Conservation (phyloP, 371 early-diverging fungal species). For the Lichtheimia ramosa region DNA sequence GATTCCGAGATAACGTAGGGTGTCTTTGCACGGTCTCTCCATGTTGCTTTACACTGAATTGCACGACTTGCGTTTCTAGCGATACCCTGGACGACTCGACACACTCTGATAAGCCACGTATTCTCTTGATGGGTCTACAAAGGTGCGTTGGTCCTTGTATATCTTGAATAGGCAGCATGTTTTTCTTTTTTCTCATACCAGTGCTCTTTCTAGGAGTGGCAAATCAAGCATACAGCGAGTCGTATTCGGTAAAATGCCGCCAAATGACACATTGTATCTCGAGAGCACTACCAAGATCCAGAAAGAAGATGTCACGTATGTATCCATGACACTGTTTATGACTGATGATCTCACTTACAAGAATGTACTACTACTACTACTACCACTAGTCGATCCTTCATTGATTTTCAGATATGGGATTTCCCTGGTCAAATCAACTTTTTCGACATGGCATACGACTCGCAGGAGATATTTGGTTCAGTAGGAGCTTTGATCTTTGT, state of each 20-base stretch:
- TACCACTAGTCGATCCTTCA: conserved; percentile 69
- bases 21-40: background rate
- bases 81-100: conserved; percentile 40
- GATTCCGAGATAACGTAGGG: conserved; percentile 25
- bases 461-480: conserved; percentile 74
- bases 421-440: conserved; percentile 92
- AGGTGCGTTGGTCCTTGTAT: conserved; percentile 42
- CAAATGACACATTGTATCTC: conserved; percentile 91
- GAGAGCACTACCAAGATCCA: conserved; percentile 83
- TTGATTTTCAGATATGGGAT: conserved; percentile 92
- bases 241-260: conserved; percentile 90
- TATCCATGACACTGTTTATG: background rate
- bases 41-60: background rate
- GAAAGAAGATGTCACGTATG: conserved; percentile 76
- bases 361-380: no score
- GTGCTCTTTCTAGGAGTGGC: conserved; percentile 70
- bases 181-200: background rate
- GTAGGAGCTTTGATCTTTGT: conserved; percentile 89
- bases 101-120: conserved; percentile 53
- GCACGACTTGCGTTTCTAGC: conserved; percentile 10
- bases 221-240: conserved; percentile 92
- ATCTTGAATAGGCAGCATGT: background rate
- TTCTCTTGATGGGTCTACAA: conserved; percentile 70
- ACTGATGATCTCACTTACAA: background rate
- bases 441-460: conserved; percentile 73